Evolutionary conservation across 345 rosid species (phyloP), one percentile per base, ranked within the genome.

Genomic region (Gossypium sturtianum): DNA sequence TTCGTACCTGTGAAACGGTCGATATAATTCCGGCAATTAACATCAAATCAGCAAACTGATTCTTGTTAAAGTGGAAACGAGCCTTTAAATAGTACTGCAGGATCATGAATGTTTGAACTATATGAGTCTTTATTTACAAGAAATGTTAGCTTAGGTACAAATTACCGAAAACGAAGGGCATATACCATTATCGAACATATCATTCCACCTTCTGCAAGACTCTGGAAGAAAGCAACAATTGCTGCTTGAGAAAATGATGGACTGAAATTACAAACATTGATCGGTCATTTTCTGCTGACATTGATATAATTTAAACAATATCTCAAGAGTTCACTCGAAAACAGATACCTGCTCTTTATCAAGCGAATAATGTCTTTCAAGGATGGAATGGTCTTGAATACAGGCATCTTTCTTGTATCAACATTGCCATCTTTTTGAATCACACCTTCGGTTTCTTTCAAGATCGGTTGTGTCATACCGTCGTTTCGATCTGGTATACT

Each of bases 1-100:
- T 41, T 38, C 60, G 64, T 72, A 82, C 97, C 88, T 94, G 98
- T 62, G 94, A 82, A 80, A 88, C 49, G 59, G 90, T 79, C 25
- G 85, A 86, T n/a, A 86, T 75, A 78, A 84, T 58, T 25, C 90
- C 87, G 27, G 68, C 2, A 54, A 92, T 76, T 69, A 94, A 75
- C 83, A 94, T 58, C 29, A 92, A 83, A 80, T 88, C 92, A 71
- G 98, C 97, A 75, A 87, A 92, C 77, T 92, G 87, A 76, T 84
- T 79, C 79, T 92, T 90, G 87, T 80, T 82, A 83, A 86, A 94
- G 74, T 91, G 95, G 75, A 94, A 94, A 25, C 90, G 97, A 12
- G 98, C 98, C 86, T 90, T 94, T 76, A 90, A 70, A 85, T 80
- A 92, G 80, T 83, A 94, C 98, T 92, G 89, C 89, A 88, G 27